Evolutionary conservation across 2,329 filamentous ascomycete species (phyloP).

Genomic region (Colletotrichum theobromicola): DNA sequence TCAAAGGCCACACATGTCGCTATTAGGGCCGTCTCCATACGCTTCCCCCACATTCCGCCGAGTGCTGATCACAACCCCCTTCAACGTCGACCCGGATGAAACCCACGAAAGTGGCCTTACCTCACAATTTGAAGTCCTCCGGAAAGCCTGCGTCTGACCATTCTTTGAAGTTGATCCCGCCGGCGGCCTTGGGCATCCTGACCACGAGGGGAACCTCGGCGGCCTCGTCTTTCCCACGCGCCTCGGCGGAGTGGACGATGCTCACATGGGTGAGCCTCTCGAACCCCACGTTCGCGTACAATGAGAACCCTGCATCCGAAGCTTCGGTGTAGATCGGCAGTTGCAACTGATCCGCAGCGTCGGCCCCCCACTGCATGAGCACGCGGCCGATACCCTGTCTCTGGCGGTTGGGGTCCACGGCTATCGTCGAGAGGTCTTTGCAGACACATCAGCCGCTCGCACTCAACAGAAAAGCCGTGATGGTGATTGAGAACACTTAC

Average conservation of each 20-base stretch:
- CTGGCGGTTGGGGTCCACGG: conserved; percentile 46
- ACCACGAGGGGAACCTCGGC: conserved; percentile 45
- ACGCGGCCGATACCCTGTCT: conserved; percentile 36
- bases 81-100: neutral
- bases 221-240: conserved; percentile 37
- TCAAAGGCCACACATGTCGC: neutral
- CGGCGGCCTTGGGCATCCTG: conserved; percentile 38
- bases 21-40: neutral
- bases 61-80: neutral
- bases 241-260: conserved; percentile 10
- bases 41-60: neutral
- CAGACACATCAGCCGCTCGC: neutral
- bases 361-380: conserved; percentile 40
- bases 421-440: conserved; percentile 45
- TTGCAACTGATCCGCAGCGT: conserved; percentile 36
- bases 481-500: conserved; percentile 31
- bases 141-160: conserved; percentile 28
- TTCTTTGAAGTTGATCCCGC: conserved; percentile 35
- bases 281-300: conserved; percentile 37
- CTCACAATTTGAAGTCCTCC: neutral
- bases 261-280: neutral
- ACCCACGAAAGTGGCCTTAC: neutral
- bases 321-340: conserved; percentile 52
- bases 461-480: neutral
- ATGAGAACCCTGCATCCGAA: conserved; percentile 40